phyloP scores from a whole-genome alignment of 352 stramenopile genomes.

The Albugo laibachii region DNA sequence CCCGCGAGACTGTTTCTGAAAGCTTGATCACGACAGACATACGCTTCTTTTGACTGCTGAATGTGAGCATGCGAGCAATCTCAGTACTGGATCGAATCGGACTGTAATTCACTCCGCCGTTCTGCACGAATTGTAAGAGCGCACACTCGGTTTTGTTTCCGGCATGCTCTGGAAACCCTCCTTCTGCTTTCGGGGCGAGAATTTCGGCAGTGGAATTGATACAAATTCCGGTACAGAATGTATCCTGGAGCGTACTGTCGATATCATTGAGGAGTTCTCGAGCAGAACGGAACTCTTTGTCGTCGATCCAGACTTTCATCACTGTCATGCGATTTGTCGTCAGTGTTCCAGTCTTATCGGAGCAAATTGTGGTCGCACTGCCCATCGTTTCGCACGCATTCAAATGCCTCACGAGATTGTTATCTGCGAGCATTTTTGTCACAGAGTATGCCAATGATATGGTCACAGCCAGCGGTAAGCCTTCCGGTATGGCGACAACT shows the following conservation, averaged over 20 bases:
- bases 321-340: conserved; percentile 95
- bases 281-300: conserved; percentile 21
- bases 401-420: conserved; percentile 72
- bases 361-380: conserved; percentile 84
- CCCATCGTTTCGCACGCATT: conserved; percentile 83
- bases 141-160: conserved; percentile 54
- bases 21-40: conserved; percentile 41
- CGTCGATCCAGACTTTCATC: conserved; percentile 49
- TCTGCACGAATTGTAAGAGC: conserved; percentile 26
- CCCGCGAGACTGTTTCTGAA: conserved; percentile 17
- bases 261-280: conserved; percentile 9
- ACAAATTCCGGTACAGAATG: conserved; percentile 19
- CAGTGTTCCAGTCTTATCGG: conserved; percentile 90
- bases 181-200: conserved; percentile 17
- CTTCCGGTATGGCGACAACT: conserved; percentile 91
- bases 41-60: conserved; percentile 44
- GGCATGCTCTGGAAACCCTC: conserved; percentile 30
- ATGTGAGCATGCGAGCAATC: conserved; percentile 40
- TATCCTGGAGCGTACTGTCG: conserved; percentile 17
- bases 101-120: conserved; percentile 26
- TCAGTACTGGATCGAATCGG: conserved; percentile 4
- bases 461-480: conserved; percentile 92
- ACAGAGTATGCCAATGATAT: conserved; percentile 88
- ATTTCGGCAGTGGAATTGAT: conserved; percentile 47
- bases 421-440: conserved; percentile 77